Evolutionary conservation across 108 stramenopile genomes (phyloP), one percentile per base, ranked within the genome.

Genomic region (Nitzschia sp.): DNA sequence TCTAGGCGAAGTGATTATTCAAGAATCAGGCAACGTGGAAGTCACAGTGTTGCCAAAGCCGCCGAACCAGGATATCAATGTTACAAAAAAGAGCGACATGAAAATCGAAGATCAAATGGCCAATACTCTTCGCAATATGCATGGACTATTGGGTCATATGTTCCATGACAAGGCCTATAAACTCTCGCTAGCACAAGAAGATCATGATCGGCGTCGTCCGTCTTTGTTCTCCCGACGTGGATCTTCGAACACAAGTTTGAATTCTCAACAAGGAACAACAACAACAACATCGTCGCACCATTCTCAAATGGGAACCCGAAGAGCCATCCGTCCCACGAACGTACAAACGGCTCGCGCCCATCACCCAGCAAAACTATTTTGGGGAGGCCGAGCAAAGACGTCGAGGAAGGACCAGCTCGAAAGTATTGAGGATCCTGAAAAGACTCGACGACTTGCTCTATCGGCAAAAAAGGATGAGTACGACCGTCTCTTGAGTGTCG

Each of bases 61-160:
- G 22, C 76, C 76, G 13, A 62, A 66, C 16, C 79, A 80, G 53
- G 61, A 80, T 63, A 61, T 80, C 28, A 50, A 71, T 45, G 44
- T 66, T 17, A 45, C 3, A 11, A 16, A 50, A 25, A 65, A 65
- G 31, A 25, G 28, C 15, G 46, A 80, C 17, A 27, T 59, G 30
- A 80, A 66, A 27, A 17, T 65, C 13, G 13, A 47, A 1, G 67
- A 73, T 13, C 58, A 54, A 32, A 36, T 78, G 23, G 41, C 54
- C 25, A 58, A 78, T 25, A 62, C 63, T 21, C 50, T 44, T 30
- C 45, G 61, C 15, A 58, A 73, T 11, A 53, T 73, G 19, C 77
- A 78, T 36, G 32, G 54, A 26, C 50, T 55, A 13, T 54, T 72
- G n/a, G 62, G 55, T n/a, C 48, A 78, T 47, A 1, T 69, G 32